Percentiles rank a stretch among this genome's conserved stretches.
These are phyloP conservation scores for Chytriomyces sp. DNA, from an alignment of 192 early-diverging fungal species.

Conservation along the genomic window DNA sequence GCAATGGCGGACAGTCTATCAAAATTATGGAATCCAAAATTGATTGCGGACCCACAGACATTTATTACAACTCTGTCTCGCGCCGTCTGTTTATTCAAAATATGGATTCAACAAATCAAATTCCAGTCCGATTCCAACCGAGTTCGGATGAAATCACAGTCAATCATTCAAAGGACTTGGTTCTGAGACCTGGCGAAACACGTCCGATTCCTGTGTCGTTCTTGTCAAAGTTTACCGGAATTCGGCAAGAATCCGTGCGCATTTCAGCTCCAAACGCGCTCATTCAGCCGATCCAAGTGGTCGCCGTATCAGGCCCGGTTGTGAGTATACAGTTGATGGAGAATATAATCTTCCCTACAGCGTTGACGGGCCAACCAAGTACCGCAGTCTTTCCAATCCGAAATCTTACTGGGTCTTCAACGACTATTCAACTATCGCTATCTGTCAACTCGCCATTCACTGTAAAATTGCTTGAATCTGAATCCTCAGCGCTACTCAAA, in stretches of 20 bases:
- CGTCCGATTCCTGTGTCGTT: conserved; percentile 45
- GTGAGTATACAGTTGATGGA: conserved; percentile 52
- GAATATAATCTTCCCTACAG: conserved; percentile 50
- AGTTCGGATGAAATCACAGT: conserved; percentile 54
- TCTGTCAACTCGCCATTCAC: conserved; percentile 45
- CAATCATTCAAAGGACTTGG: conserved; percentile 41
- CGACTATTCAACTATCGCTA: conserved; percentile 41
- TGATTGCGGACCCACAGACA: conserved; percentile 63
- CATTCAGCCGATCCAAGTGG: conserved; percentile 32
- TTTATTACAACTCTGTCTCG: conserved; percentile 47
- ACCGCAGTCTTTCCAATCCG: conserved; percentile 49
- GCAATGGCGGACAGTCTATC: conserved; percentile 39
- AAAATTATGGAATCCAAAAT: conserved; percentile 50
- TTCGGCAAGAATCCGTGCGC: conserved; percentile 45
- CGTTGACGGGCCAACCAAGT: conserved; percentile 10
- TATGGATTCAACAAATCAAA: conserved; percentile 10
- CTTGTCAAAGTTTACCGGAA: conserved; percentile 46
- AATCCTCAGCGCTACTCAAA: conserved; percentile 25
- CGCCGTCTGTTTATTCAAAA: conserved; percentile 42
- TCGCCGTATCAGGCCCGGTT: conserved; percentile 52
- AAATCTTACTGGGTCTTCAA: conserved; percentile 42
- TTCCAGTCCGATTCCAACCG: conserved; percentile 44
- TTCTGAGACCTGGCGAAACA: conserved; percentile 49
- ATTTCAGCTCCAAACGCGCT: conserved; percentile 47
- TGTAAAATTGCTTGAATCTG: conserved; percentile 41